Base-by-base conservation (phyloP, 306 rosid genomes). In the Bauhinia variegata region DNA sequence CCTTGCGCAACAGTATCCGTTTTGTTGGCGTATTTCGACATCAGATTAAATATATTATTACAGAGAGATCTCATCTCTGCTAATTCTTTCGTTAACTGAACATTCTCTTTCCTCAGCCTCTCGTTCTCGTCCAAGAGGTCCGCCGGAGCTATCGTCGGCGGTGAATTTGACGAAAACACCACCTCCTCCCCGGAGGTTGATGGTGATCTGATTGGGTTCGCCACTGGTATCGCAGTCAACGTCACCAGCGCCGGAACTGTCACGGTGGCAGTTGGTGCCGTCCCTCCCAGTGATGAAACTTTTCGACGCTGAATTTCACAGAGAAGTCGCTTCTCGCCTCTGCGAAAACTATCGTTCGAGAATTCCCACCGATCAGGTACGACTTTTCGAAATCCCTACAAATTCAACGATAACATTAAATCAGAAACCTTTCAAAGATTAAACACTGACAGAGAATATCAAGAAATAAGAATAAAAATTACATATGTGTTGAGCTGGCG, bases 281-380 rank as follows among this genome's bases (percentile, higher is more conserved):
- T 47, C 16, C 39, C 41, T 11, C 65, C 11, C 36, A 80, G 56
- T 0, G 73, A 34, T 0, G 68, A 50, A 52, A 86, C 78, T 78
- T 81, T 90, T 67, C 99, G 82, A 18, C 99, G 91, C 34, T 83
- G 97, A 43, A 93, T 90, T 63, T 93, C 96, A 39, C 88, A 51
- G 7, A 93, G 73, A 36, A 93, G 92, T 15, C 75, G 84, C 46
- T 83, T 93, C 54, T 85, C 80, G 1, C 96, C 96, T 52, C 68
- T 70, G 14, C 90, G 90, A 5, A 93, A 93, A 64, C 0, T 83
- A 9, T 90, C 97, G 77, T 93, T 90, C 1, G 87, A 75, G 60
- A 93, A 93, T 68, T 93, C 99, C 96, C 97, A 93, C 13, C 99
- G 95, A 64, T 93, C 97, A 44, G 96, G 87, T 19, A 86, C 89